Evolutionary conservation across 2,329 filamentous ascomycete genomes (phyloP).

Genomic region (Pseudopyricularia cyperi): DNA sequence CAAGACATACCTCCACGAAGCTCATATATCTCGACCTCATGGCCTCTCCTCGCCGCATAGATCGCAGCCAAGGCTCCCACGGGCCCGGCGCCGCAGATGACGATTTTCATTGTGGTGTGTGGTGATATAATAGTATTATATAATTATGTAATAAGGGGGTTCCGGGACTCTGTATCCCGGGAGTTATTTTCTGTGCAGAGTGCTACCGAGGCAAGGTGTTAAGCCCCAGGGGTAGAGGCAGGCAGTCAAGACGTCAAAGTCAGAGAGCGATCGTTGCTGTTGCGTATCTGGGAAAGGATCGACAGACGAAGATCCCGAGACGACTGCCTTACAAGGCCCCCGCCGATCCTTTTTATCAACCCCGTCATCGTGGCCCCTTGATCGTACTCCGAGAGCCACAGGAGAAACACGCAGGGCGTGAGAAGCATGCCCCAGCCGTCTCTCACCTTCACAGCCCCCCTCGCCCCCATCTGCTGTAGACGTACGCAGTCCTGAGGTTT

Average conservation of each 20-base stretch:
- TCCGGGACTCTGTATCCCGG: neutral
- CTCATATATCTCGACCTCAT: conserved; percentile 90
- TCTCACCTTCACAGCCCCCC: too few species aligned
- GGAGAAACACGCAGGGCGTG: neutral
- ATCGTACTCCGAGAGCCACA: neutral
- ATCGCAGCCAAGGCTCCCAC: conserved; percentile 85
- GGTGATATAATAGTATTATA: neutral
- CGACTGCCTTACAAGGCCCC: neutral
- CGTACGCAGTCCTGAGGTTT: too few species aligned
- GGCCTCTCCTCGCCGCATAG: conserved; percentile 79
- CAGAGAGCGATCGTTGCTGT: neutral
- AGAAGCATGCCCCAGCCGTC: too few species aligned
- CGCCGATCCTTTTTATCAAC: neutral
- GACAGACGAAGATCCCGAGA: neutral
- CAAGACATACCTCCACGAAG: conserved; percentile 59
- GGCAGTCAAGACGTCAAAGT: neutral
- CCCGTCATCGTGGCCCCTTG: neutral
- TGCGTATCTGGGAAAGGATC: neutral
- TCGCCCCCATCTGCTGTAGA: too few species aligned
- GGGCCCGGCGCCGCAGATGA: conserved; percentile 83
- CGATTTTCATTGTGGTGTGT: conserved; percentile 45
- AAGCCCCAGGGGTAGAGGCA: neutral
- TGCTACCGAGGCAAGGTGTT: neutral
- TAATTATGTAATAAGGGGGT: neutral
- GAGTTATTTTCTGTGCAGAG: neutral